Percentiles rank a stretch among this genome's conserved stretches.
Evolutionary conservation across 495 filamentous ascomycete genomes (phyloP).

Genomic region (Aspergillus carlsbadensis): DNA sequence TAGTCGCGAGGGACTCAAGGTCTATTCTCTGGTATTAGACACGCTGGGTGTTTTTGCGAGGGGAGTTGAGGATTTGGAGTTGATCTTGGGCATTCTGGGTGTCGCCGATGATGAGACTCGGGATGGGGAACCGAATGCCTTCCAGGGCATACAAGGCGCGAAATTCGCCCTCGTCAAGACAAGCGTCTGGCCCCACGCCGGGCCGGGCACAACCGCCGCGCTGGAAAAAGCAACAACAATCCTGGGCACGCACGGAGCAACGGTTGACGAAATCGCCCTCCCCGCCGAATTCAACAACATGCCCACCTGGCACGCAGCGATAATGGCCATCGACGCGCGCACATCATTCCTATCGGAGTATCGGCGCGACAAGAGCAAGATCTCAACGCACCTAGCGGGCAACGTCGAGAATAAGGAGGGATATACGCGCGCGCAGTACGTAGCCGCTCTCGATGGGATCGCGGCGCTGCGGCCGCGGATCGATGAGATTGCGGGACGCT

Average conservation of each 20-base stretch:
- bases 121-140: conserved; percentile 12
- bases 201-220: conserved; percentile 28
- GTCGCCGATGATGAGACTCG: conserved; percentile 44
- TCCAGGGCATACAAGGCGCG: conserved; percentile 33
- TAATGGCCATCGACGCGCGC: conserved; percentile 5
- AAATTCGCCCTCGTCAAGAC: conserved; percentile 51
- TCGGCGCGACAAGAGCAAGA: not conserved
- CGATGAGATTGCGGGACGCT: conserved; percentile 5
- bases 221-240: not conserved
- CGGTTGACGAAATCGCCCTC: conserved; percentile 3
- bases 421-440: not conserved
- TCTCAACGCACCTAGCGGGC: not conserved
- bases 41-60: conserved; percentile 54
- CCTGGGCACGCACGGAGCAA: not conserved
- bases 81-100: conserved; percentile 46
- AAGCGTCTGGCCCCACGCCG: conserved; percentile 45
- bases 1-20: conserved; percentile 50
- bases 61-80: conserved; percentile 47
- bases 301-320: conserved; percentile 7
- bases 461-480: conserved; percentile 10
- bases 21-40: conserved; percentile 49
- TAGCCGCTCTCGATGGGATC: conserved; percentile 11
- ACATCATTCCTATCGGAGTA: conserved; percentile 10
- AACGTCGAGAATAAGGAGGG: conserved; percentile 11
- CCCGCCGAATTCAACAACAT: not conserved